Evolutionary conservation across 306 rosid species (phyloP).

Genomic region (Citrullus colocynthis): DNA sequence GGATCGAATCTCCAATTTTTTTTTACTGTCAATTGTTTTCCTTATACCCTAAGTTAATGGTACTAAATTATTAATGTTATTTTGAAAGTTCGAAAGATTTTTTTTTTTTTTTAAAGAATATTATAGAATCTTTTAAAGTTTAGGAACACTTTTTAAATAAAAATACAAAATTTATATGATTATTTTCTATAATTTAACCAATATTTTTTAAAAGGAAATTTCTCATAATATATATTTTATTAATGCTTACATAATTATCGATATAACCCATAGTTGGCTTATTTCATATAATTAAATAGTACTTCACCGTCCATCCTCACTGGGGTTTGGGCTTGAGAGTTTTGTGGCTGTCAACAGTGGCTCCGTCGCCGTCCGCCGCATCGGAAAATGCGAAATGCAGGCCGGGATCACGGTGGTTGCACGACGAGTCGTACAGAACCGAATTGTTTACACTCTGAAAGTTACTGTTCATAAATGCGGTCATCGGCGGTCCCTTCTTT

Average conservation of each 20-base stretch:
- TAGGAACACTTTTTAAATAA: too few species aligned
- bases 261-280: neutral
- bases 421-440: slow-evolving; percentile 26
- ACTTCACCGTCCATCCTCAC: neutral
- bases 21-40: too few species aligned
- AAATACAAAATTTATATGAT: too few species aligned
- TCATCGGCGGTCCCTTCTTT: slow-evolving; percentile 18
- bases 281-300: neutral
- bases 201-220: neutral
- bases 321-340: neutral
- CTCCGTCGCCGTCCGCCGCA: slow-evolving; percentile 33
- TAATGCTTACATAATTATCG: neutral
- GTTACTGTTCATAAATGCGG: slow-evolving; percentile 44
- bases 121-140: too few species aligned
- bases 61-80: too few species aligned
- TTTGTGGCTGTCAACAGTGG: slow-evolving; percentile 13
- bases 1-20: too few species aligned
- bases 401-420: slow-evolving; percentile 53
- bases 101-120: too few species aligned
- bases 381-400: slow-evolving; percentile 32
- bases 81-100: too few species aligned
- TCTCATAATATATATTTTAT: neutral
- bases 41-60: too few species aligned
- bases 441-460: slow-evolving; percentile 74
- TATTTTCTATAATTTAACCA: too few species aligned